These are phyloP conservation scores for Scheffersomyces amazonensis DNA, from an alignment of 805 yeast genomes.

Conservation along the genomic window DNA sequence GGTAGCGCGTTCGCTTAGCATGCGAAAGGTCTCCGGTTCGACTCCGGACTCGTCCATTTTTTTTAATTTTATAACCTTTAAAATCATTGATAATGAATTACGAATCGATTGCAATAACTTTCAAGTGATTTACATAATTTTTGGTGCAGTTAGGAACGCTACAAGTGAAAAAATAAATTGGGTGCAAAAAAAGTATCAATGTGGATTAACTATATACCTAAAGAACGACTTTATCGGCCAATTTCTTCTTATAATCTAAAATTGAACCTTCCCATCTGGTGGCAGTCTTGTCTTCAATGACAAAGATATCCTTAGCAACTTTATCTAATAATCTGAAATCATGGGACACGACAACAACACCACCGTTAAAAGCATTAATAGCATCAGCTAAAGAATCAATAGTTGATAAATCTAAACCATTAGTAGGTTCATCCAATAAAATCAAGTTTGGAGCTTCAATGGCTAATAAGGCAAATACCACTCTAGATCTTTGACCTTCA, in stretches of 20 bases:
- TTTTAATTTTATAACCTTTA: constrained; percentile 2
- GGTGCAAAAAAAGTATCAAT: not conserved
- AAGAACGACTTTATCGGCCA: constrained; percentile 87
- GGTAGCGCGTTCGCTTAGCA: constrained; percentile 36
- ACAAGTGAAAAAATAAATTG: not conserved
- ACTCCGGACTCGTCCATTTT: constrained; percentile 26
- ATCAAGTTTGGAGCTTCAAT: constrained; percentile 93
- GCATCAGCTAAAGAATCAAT: constrained; percentile 98
- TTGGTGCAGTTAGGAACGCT: not conserved
- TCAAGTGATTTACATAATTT: not conserved
- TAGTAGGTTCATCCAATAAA: constrained; percentile 98
- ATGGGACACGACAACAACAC: constrained; percentile 98
- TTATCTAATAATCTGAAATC: constrained; percentile 97
- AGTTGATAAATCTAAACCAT: constrained; percentile 97
- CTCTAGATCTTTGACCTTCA: constrained; percentile 99
- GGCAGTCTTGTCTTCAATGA: constrained; percentile 92
- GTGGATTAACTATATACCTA: constrained; percentile 10
- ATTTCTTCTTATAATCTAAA: constrained; percentile 86
- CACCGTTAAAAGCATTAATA: constrained; percentile 91
- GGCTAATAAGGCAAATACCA: constrained; percentile 94
- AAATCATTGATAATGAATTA: not conserved
- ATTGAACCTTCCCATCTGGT: constrained; percentile 95
- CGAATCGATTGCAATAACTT: not conserved
- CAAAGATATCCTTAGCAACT: constrained; percentile 95
- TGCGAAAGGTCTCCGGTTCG: constrained; percentile 26